Evolutionary conservation across 495 filamentous ascomycete genomes (phyloP).

Genomic region (Filosporella fistucella): DNA sequence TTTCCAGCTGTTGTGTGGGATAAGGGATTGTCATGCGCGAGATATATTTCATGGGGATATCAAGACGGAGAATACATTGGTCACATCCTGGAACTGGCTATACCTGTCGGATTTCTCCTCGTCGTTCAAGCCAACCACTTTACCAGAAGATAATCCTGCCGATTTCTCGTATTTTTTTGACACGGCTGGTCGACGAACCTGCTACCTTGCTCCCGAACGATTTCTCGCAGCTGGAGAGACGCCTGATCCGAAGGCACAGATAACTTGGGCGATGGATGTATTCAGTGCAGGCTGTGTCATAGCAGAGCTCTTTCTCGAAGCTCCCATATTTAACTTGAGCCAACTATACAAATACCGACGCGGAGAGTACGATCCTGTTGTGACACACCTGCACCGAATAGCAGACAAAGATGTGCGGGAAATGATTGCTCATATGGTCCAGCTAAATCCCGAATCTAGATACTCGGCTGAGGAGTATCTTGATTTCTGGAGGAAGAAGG

Average conservation of each 20-base stretch:
- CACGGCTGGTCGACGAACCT: constrained; percentile 85
- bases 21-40: constrained; percentile 88
- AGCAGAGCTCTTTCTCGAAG: constrained; percentile 93
- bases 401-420: constrained; percentile 83
- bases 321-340: constrained; percentile 86
- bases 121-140: constrained; percentile 89
- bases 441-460: constrained; percentile 82
- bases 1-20: constrained; percentile 89
- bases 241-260: constrained; percentile 48
- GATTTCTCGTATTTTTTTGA: constrained; percentile 99
- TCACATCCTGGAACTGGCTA: constrained; percentile 99
- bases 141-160: constrained; percentile 95
- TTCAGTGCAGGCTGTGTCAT: constrained; percentile 98
- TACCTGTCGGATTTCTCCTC: constrained; percentile 95
- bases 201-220: constrained; percentile 92
- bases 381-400: constrained; percentile 76
- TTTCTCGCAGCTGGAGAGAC: constrained; percentile 70
- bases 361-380: constrained; percentile 84
- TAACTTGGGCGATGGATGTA: constrained; percentile 98
- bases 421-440: constrained; percentile 92
- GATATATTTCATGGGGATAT: constrained; percentile 96
- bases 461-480: constrained; percentile 95
- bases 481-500: constrained; percentile 84
- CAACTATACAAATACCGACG: constrained; percentile 93
- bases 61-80: constrained; percentile 93